phyloP scores from a whole-genome alignment of 2,329 filamentous ascomycete genomes.

The Chaetothyriales sp. region DNA sequence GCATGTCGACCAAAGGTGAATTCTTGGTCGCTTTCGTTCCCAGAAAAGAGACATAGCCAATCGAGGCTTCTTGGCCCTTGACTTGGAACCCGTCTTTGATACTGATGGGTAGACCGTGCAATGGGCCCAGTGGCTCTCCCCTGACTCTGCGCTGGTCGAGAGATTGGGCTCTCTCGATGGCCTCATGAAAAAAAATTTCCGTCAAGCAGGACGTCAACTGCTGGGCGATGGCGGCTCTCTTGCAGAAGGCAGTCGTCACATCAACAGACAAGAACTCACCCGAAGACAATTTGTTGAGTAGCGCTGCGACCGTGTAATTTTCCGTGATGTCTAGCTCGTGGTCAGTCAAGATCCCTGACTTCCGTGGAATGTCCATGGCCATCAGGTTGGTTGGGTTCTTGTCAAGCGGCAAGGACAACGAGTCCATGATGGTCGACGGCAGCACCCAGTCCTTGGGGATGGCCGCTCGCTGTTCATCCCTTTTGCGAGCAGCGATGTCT shows the following conservation, averaged over 20 bases:
- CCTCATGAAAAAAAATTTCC: constrained; percentile 20
- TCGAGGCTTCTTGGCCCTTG: constrained; percentile 16
- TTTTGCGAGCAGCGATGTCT: constrained; percentile 10
- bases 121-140: constrained; percentile 19
- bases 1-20: constrained; percentile 21
- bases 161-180: constrained; percentile 17
- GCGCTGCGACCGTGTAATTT: constrained; percentile 30
- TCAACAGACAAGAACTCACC: constrained; percentile 16
- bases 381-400: constrained; percentile 13
- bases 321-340: constrained; percentile 37
- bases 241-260: constrained; percentile 19
- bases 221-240: constrained; percentile 19
- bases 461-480: constrained; percentile 4
- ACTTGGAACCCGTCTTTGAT: constrained; percentile 22
- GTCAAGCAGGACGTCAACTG: constrained; percentile 20
- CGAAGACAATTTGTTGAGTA: constrained; percentile 18
- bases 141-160: constrained; percentile 17
- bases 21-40: constrained; percentile 20
- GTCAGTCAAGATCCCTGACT: constrained; percentile 32
- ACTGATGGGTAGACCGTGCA: constrained; percentile 23
- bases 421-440: constrained; percentile 5
- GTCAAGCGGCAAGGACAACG: constrained; percentile 8
- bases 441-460: constrained; percentile 22
- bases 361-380: constrained; percentile 25
- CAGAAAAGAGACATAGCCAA: constrained; percentile 26